Evolutionary conservation across 768 basidiomycete genomes (phyloP).

Genomic region (Auricularia sp.): DNA sequence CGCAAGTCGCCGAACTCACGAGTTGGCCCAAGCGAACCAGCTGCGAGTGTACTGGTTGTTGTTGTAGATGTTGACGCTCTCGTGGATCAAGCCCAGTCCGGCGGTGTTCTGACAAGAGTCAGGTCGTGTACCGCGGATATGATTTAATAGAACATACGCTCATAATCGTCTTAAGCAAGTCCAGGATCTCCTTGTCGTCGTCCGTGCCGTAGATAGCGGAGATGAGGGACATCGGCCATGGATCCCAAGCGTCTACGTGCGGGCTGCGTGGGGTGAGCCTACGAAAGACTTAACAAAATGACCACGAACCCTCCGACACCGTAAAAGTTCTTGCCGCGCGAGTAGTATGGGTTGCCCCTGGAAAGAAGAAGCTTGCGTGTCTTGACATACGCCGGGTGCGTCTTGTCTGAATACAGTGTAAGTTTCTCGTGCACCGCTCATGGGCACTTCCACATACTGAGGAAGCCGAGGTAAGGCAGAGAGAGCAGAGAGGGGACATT

Average conservation of each 20-base stretch:
- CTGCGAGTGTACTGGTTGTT: constrained; percentile 49
- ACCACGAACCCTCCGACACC: constrained; percentile 46
- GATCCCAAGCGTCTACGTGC: constrained; percentile 62
- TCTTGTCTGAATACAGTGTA: constrained; percentile 28
- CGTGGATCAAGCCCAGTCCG: constrained; percentile 69
- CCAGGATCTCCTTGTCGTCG: constrained; percentile 57
- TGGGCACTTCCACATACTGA: constrained; percentile 19
- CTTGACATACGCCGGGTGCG: constrained; percentile 48
- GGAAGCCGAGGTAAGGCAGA: constrained; percentile 69
- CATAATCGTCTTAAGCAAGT: constrained; percentile 51
- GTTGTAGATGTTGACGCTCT: constrained; percentile 58
- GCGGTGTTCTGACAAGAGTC: constrained; percentile 46
- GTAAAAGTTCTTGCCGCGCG: constrained; percentile 50
- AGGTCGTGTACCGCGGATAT: too few relatives aligned
- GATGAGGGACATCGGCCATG: constrained; percentile 80
- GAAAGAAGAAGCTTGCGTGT: constrained; percentile 58
- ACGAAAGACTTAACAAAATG: neutral
- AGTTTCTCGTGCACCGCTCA: neutral
- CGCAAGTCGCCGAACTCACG: neutral
- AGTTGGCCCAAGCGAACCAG: constrained; percentile 78
- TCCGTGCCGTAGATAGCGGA: constrained; percentile 66
- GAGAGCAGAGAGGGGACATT: constrained; percentile 77
- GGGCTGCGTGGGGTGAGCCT: constrained; percentile 39
- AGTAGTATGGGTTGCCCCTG: constrained; percentile 57
- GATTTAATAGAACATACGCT: constrained; percentile 34